A percentile compares a stretch with the other conserved stretches of the same genome.
Evolutionary conservation across 768 basidiomycete species (phyloP).

Genomic region (Tulasnella sp.): DNA sequence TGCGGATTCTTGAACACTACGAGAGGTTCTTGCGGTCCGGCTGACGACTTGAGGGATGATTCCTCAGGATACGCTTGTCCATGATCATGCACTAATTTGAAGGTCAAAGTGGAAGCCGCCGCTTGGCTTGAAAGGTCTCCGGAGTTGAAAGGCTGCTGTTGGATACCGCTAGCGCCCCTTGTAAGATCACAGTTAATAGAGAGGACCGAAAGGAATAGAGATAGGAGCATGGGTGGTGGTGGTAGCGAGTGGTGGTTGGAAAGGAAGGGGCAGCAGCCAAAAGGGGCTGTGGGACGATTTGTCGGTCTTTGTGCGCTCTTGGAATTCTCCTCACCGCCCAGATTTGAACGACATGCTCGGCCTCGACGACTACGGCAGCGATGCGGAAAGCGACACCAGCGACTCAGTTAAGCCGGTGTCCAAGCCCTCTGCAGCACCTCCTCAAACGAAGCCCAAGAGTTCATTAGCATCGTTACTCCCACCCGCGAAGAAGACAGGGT

Average conservation of each 20-base stretch:
- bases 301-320: not conserved
- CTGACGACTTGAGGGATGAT: not conserved
- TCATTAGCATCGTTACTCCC: not conserved
- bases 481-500: conserved; percentile 9
- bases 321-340: not conserved
- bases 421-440: not conserved
- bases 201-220: not conserved
- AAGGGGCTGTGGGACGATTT: conserved; percentile 1
- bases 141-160: not conserved
- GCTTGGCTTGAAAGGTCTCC: not conserved
- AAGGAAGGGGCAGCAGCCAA: not conserved
- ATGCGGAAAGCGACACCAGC: conserved; percentile 25
- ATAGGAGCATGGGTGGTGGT: conserved; percentile 8
- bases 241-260: not conserved
- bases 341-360: conserved; percentile 19
- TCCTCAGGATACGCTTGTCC: not conserved
- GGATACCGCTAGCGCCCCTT: not conserved
- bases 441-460: conserved; percentile 2
- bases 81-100: not conserved
- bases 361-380: conserved; percentile 28
- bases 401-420: not conserved
- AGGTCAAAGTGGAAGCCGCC: not conserved
- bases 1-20: conserved; percentile 1
- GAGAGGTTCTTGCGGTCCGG: not conserved
- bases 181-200: conserved; percentile 1